Conservation (phyloP, 2,329 filamentous ascomycete species). For the Chaetothyriales sp. region DNA sequence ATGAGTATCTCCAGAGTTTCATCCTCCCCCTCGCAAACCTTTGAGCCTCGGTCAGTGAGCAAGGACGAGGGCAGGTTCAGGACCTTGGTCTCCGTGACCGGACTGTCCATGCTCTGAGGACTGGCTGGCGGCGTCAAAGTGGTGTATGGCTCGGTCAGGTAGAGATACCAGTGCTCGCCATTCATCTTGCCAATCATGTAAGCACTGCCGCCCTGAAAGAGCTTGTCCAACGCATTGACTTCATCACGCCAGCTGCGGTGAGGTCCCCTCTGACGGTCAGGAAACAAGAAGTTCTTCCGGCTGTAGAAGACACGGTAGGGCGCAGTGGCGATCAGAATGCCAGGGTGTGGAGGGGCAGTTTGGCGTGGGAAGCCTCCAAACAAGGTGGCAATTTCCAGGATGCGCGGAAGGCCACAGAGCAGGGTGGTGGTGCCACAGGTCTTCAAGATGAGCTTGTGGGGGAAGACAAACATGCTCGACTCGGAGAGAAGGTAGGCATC, state of each 20-base stretch:
- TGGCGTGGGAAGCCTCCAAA: slow-evolving; percentile 80
- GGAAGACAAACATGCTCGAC: slow-evolving; percentile 99
- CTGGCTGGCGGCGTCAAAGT: slow-evolving; percentile 69
- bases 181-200: slow-evolving; percentile 99
- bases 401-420: slow-evolving; percentile 71
- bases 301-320: slow-evolving; percentile 97
- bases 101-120: slow-evolving; percentile 37
- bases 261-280: slow-evolving; percentile 81
- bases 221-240: slow-evolving; percentile 78
- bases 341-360: slow-evolving; percentile 49
- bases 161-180: slow-evolving; percentile 97
- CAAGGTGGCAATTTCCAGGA: slow-evolving; percentile 78
- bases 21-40: slow-evolving; percentile 24
- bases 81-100: slow-evolving; percentile 43
- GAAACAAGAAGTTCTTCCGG: slow-evolving; percentile 95
- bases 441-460: slow-evolving; percentile 98
- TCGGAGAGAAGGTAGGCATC: slow-evolving; percentile 95
- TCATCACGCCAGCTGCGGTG: slow-evolving; percentile 97
- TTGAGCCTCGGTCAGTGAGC: slow-evolving; percentile 15
- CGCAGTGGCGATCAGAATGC: slow-evolving; percentile 61
- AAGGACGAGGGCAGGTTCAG: slow-evolving; percentile 36
- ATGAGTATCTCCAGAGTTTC: slow-evolving; percentile 49
- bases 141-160: slow-evolving; percentile 76
- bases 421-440: slow-evolving; percentile 95
- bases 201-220: slow-evolving; percentile 81